A percentile compares a stretch with the other conserved stretches of the same genome.
phyloP scores from a whole-genome alignment of 257 asterid species.

The Rauvolfia tetraphylla region DNA sequence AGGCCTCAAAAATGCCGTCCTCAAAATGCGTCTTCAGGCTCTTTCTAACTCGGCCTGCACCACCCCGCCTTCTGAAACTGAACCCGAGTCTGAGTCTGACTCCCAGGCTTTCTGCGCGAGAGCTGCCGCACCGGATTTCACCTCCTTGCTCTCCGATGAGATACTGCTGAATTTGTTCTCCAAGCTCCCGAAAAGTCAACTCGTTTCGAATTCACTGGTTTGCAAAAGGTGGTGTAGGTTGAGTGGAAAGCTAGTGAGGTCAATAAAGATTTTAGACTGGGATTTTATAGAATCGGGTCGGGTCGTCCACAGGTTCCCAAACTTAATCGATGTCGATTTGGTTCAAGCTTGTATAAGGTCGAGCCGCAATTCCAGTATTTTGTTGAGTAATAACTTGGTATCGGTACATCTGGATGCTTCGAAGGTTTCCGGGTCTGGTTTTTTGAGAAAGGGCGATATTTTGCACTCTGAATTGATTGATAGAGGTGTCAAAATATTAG shows the following conservation, averaged over 20 bases:
- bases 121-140: conserved; percentile 36
- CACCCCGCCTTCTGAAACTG: conserved; percentile 66
- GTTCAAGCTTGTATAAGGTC: conserved; percentile 41
- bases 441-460: conserved; percentile 44
- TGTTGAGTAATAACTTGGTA: conserved; percentile 51
- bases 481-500: conserved; percentile 63
- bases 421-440: conserved; percentile 35
- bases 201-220: conserved; percentile 56
- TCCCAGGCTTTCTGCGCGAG: conserved; percentile 10
- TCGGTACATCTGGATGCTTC: conserved; percentile 51
- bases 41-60: conserved; percentile 61
- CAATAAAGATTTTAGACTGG: conserved; percentile 76
- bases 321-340: conserved; percentile 59
- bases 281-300: conserved; percentile 90
- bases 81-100: conserved; percentile 34
- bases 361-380: conserved; percentile 58
- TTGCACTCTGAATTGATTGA: conserved; percentile 47
- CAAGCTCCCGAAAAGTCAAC: conserved; percentile 46
- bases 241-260: conserved; percentile 59
- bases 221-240: conserved; percentile 79
- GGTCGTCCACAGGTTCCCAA: conserved; percentile 61
- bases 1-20: conserved; percentile 54
- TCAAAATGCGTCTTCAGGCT: conserved; percentile 62
- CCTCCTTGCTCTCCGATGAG: conserved; percentile 51
- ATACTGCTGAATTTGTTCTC: conserved; percentile 52